Evolutionary conservation across 306 rosid genomes (phyloP), one percentile per base, ranked within the genome.

Genomic region (Ceratonia siliqua): DNA sequence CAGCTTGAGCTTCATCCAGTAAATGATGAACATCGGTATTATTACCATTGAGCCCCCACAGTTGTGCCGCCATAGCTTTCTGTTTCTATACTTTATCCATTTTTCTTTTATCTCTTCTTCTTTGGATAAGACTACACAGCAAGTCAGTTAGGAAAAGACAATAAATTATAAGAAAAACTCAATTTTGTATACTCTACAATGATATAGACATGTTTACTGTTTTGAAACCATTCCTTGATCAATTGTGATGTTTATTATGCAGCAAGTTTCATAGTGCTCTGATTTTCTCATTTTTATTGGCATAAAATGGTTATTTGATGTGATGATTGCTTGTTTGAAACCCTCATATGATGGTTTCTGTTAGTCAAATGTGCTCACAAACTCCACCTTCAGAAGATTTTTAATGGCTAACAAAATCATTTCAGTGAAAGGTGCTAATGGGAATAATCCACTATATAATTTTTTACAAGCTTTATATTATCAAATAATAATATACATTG

Each of bases 41-140:
- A 21, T 70, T 71, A 65, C 72, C 76, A 57, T 55, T 73, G 38
- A 38, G 78, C 6, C 77, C 68, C 73, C 56, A 68, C 17, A 30
- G 73, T 75, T 3, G 15, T 63, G 65, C 75, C 77, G 53, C 68
- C 41, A 56, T 18, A 46, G 5, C 53, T 13, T 45, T 68, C 69
- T 8, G 21, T 58, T 50, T 13, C 15, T n/a, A 0, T 38, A 1
- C 45, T 68, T 52, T 54, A 8, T 62, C 25, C 70, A 4, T 18
- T 38, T 55, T 1, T 28, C 18, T 8, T 15, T 22, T 70, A 30
- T 61, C 54, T 41, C 58, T 20, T 20, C 30, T 28, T 56, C 55
- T 67, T 0, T 20, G 49, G 82, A 77, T 76, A 77, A 77, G 79
- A 73, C 45, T 67, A 66, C 72, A 2, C n/a, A 21, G 35, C 75